Base-by-base conservation (phyloP, 1,284 basidiomycete genomes). In the Trametes versicolor region DNA sequence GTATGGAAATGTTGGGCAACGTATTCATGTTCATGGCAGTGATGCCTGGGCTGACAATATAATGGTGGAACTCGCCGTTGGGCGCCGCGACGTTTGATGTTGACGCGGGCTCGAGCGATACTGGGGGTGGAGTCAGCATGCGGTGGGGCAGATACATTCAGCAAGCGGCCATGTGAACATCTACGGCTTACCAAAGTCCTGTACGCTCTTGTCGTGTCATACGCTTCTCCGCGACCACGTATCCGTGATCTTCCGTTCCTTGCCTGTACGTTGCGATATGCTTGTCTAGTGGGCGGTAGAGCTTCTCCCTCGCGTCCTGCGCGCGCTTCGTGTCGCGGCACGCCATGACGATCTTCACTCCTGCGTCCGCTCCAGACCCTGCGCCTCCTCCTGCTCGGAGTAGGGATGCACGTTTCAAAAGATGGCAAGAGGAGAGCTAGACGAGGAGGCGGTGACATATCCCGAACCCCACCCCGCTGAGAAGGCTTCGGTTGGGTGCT, bases 381-480 rank as follows among this genome's bases (percentile, higher is more conserved):
- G 49, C 32, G 39, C 15, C 29, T 45, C n/a, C 17, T 54, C 29
- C 29, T 39, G 21, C 41, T 27, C 27, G 73, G 78, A 78, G 66
- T 82, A 80, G 0, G 87, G 85, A 15, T 75, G 72, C 0, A 84
- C 81, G 71, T n/a, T 91, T 89, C 19, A 81, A 75, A 1, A 85
- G 87, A 52, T 71, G 73, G 17, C 74, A 73, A 32, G 82, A 79
- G 6, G 87, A 87, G 23, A 96, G 82, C 73, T 94, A 90, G 67
- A 82, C 77, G 53, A 97, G 83, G 8, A 97, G 85, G 57, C 94
- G 89, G 64, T 92, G 87, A 78, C 94, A 96, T 55, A 94, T 90
- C 1, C 93, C 94, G 73, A 91, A 91, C 12, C 95, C 95, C 34
- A 96, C 85, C 62, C 95, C 95, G 58, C 95, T 96, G 50, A n/a